phyloP scores from a whole-genome alignment of 345 rosid species.

The Excoecaria agallocha region DNA sequence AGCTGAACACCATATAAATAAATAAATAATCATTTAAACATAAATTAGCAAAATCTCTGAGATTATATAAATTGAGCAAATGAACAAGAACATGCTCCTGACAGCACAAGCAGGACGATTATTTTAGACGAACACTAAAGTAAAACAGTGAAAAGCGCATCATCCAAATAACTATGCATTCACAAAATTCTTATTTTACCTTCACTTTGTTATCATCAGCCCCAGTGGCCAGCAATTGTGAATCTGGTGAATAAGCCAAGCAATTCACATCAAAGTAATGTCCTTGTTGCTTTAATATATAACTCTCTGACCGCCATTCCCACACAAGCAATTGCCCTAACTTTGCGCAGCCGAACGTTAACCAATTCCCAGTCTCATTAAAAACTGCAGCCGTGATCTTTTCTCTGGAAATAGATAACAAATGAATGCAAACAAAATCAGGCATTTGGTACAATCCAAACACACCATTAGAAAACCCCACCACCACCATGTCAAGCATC shows the following conservation, averaged over 20 bases:
- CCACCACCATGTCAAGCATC: constrained; percentile 80
- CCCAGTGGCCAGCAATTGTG: constrained; percentile 92
- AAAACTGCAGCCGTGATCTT: constrained; percentile 82
- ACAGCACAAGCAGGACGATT: too few relatives aligned
- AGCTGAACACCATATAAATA: not conserved
- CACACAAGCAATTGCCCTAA: constrained; percentile 93
- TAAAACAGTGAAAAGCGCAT: too few relatives aligned
- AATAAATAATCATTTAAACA: too few relatives aligned
- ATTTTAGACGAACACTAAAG: too few relatives aligned
- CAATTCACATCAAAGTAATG: constrained; percentile 92
- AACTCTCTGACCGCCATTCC: constrained; percentile 98
- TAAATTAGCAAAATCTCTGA: too few relatives aligned
- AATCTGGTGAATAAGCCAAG: constrained; percentile 86
- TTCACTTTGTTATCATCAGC: constrained; percentile 98
- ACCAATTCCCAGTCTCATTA: constrained; percentile 89
- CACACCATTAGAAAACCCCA: constrained; percentile 86
- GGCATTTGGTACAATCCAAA: constrained; percentile 97
- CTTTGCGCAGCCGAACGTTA: constrained; percentile 90
- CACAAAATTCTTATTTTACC: constrained; percentile 34
- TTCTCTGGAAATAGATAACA: constrained; percentile 78
- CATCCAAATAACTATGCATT: not conserved
- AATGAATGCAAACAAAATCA: constrained; percentile 81
- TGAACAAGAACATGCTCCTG: too few relatives aligned
- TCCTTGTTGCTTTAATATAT: constrained; percentile 96
- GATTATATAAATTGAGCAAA: too few relatives aligned